Evolutionary conservation across 108 stramenopile species (phyloP).

Genomic region (Poteriospumella lacustris): DNA sequence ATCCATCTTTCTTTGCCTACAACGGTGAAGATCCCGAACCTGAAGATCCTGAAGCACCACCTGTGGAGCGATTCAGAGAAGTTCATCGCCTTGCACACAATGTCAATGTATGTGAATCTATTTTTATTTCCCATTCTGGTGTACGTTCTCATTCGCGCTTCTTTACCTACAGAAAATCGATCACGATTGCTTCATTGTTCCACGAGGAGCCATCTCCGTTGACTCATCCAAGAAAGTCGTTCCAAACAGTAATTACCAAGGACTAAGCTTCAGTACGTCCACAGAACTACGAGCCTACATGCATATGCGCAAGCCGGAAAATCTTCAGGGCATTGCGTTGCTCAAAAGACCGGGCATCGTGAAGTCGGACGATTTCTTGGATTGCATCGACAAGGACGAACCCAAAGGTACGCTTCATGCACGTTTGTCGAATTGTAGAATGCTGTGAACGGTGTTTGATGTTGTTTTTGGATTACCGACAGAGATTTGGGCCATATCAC

Average conservation of each 20-base stretch:
- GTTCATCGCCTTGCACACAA: slow-evolving; percentile 39
- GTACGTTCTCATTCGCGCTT: neutral
- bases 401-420: slow-evolving; percentile 35
- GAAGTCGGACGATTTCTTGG: slow-evolving; percentile 48
- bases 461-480: neutral
- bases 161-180: slow-evolving; percentile 27
- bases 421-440: neutral
- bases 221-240: slow-evolving; percentile 34
- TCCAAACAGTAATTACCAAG: slow-evolving; percentile 20
- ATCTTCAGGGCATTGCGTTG: slow-evolving; percentile 32
- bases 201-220: slow-evolving; percentile 37
- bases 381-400: slow-evolving; percentile 45
- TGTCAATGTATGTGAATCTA: slow-evolving; percentile 22
- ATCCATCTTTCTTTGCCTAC: slow-evolving; percentile 24
- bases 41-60: slow-evolving; percentile 28
- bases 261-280: slow-evolving; percentile 44
- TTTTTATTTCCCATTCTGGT: neutral
- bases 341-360: slow-evolving; percentile 47
- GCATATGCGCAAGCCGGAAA: slow-evolving; percentile 51
- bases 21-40: slow-evolving; percentile 34
- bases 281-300: slow-evolving; percentile 37
- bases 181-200: slow-evolving; percentile 31
- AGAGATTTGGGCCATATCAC: slow-evolving; percentile 36
- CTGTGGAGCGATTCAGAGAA: slow-evolving; percentile 36
- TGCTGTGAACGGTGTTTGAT: neutral